A percentile compares a stretch with the other conserved stretches of the same genome.
phyloP scores from a whole-genome alignment of 2,329 filamentous ascomycete genomes.

The Ilyonectria sp. region DNA sequence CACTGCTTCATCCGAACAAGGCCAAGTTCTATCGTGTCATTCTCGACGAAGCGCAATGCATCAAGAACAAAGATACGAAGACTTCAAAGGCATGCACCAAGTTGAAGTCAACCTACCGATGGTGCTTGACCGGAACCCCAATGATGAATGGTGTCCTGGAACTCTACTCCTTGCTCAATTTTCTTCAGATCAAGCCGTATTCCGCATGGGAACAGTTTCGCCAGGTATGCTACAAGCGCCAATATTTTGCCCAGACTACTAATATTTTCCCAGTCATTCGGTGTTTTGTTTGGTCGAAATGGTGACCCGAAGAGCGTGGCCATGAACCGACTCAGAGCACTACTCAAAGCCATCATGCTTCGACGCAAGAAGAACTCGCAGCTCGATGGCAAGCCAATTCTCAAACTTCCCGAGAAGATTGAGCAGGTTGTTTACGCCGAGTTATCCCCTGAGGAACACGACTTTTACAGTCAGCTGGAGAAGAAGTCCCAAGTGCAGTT shows the following conservation, averaged over 20 bases:
- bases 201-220: slow-evolving; percentile 75
- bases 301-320: slow-evolving; percentile 71
- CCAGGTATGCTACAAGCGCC: slow-evolving; percentile 55
- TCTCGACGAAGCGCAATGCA: slow-evolving; percentile 87
- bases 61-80: slow-evolving; percentile 84
- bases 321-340: slow-evolving; percentile 80
- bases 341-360: slow-evolving; percentile 86
- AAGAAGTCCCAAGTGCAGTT: slow-evolving; percentile 77
- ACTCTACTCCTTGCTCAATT: slow-evolving; percentile 82
- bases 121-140: slow-evolving; percentile 86
- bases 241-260: not conserved
- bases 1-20: slow-evolving; percentile 71
- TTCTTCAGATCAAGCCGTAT: slow-evolving; percentile 84
- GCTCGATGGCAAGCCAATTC: slow-evolving; percentile 85
- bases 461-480: slow-evolving; percentile 85
- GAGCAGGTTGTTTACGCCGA: slow-evolving; percentile 84
- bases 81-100: slow-evolving; percentile 77
- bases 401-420: slow-evolving; percentile 81
- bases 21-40: slow-evolving; percentile 85
- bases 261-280: slow-evolving; percentile 56
- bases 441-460: slow-evolving; percentile 80
- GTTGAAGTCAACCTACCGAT: slow-evolving; percentile 79
- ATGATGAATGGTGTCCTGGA: slow-evolving; percentile 91
- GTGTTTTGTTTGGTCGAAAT: slow-evolving; percentile 53
- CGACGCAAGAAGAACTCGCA: slow-evolving; percentile 85